Evolutionary conservation across 805 yeast species (phyloP).

Genomic region (Candida yuanshanica): DNA sequence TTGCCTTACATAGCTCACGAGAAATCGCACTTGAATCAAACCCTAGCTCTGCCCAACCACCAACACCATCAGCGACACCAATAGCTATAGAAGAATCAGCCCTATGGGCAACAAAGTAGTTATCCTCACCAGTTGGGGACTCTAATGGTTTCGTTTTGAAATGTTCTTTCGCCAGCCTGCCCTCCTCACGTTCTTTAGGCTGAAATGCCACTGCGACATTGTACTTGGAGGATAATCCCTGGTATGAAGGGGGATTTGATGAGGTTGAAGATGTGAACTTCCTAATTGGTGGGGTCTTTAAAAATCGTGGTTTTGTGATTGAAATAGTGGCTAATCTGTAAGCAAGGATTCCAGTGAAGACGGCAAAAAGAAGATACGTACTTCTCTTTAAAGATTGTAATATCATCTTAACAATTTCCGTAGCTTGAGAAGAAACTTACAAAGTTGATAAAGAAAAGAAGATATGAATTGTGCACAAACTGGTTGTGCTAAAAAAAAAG

Average conservation of each 20-base stretch:
- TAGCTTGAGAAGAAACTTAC: background rate
- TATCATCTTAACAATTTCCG: conserved; percentile 10
- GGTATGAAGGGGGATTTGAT: conserved; percentile 7
- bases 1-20: conserved; percentile 62
- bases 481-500: too few species aligned
- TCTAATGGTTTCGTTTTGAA: conserved; percentile 27
- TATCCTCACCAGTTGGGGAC: conserved; percentile 78
- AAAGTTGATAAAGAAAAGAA: background rate
- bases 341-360: conserved; percentile 17
- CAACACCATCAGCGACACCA: conserved; percentile 97
- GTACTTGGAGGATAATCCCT: conserved; percentile 33
- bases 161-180: conserved; percentile 31
- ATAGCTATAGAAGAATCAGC: conserved; percentile 37
- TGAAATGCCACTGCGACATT: conserved; percentile 65
- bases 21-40: conserved; percentile 85
- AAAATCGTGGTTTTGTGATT: background rate
- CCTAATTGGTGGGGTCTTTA: conserved; percentile 1
- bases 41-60: conserved; percentile 94
- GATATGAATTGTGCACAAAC: too few species aligned
- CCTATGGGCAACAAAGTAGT: conserved; percentile 45
- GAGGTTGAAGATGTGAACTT: conserved; percentile 12
- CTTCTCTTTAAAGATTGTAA: conserved; percentile 16
- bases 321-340: conserved; percentile 13
- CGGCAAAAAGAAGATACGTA: conserved; percentile 17
- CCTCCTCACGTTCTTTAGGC: conserved; percentile 63